Evolutionary conservation across 345 rosid species (phyloP).

Genomic region (Eutrema yunnanense): DNA sequence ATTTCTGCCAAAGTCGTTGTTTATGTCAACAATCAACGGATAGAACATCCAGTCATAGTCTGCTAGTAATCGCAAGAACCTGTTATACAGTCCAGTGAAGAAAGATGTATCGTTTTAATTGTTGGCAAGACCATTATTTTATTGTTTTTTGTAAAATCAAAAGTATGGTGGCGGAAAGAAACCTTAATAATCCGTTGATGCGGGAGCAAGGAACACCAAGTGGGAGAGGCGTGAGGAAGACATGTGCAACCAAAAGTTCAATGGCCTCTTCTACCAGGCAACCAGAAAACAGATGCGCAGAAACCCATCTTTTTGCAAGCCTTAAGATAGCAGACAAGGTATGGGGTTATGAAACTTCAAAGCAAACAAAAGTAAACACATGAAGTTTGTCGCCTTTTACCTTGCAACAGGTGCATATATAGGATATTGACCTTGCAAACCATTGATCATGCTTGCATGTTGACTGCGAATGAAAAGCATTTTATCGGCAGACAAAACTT

Average conservation of each 20-base stretch:
- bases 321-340: constrained; percentile 31
- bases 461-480: constrained; percentile 65
- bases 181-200: constrained; percentile 86
- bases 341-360: background rate
- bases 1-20: constrained; percentile 58
- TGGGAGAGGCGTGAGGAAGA: constrained; percentile 78
- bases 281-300: constrained; percentile 87
- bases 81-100: constrained; percentile 26
- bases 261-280: constrained; percentile 83
- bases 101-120: background rate
- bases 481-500: constrained; percentile 55
- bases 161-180: constrained; percentile 9
- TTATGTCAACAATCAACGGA: constrained; percentile 76
- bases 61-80: constrained; percentile 76
- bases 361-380: constrained; percentile 7
- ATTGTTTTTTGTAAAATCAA: background rate
- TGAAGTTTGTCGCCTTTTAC: constrained; percentile 27
- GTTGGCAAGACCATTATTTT: background rate
- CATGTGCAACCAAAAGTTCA: constrained; percentile 76
- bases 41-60: constrained; percentile 84
- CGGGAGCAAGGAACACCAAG: constrained; percentile 76
- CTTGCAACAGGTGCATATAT: constrained; percentile 72
- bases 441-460: constrained; percentile 96
- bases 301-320: constrained; percentile 95
- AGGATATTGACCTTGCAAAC: constrained; percentile 60